phyloP scores from a whole-genome alignment of 192 early-diverging fungal genomes.

The Rhizophlyctis rosea region DNA sequence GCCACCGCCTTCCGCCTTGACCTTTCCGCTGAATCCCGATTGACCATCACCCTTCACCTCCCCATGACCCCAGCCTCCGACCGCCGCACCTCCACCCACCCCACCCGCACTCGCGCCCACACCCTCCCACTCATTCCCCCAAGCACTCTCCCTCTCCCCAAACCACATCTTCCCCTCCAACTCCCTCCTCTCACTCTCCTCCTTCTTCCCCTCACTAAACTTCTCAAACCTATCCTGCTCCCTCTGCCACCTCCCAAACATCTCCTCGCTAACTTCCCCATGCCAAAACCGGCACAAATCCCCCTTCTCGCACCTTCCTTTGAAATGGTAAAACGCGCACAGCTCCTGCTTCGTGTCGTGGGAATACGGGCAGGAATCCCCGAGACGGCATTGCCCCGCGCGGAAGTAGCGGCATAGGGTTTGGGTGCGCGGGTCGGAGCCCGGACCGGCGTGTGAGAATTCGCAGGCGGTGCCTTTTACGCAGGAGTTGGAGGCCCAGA shows the following conservation, averaged over 20 bases:
- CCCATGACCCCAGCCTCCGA: too few species aligned
- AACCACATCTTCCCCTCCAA: too few species aligned
- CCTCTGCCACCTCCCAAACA: conserved; percentile 3
- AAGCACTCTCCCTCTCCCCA: too few species aligned
- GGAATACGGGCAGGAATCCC: conserved; percentile 18
- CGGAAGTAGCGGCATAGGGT: conserved; percentile 28
- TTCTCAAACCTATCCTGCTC: conserved; percentile 25
- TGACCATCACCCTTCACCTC: too few species aligned
- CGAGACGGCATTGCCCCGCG: conserved; percentile 20
- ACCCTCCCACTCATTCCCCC: too few species aligned
- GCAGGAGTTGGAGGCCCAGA: conserved; percentile 12
- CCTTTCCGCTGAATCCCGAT: too few species aligned
- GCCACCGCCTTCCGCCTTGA: too few species aligned
- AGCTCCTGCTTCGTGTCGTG: conserved; percentile 28
- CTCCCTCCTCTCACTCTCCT: not conserved
- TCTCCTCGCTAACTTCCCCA: conserved; percentile 29
- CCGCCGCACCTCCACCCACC: too few species aligned
- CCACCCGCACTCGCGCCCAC: too few species aligned
- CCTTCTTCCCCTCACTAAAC: not conserved
- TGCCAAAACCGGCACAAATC: conserved; percentile 30
- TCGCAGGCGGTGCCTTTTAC: conserved; percentile 9
- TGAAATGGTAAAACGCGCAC: conserved; percentile 27
- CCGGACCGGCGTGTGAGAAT: conserved; percentile 26
- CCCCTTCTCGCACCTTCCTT: conserved; percentile 31
- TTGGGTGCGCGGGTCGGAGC: conserved; percentile 4